A percentile compares a stretch with the other conserved stretches of the same genome.
These are phyloP conservation scores for Alternaria sp. DNA, from an alignment of 2,329 filamentous ascomycete genomes.

Conservation along the genomic window DNA sequence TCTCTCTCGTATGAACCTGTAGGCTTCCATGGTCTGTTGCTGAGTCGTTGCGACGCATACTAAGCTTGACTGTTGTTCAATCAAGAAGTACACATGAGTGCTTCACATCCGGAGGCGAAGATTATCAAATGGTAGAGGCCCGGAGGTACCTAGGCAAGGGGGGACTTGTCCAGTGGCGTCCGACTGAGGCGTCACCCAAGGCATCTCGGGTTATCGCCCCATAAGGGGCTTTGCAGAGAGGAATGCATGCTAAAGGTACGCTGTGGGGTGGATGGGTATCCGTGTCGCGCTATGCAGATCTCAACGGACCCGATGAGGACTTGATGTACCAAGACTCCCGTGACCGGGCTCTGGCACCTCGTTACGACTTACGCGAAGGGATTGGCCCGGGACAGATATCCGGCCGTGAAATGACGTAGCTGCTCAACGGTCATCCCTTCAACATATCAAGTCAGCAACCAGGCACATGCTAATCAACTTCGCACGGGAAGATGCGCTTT, in stretches of 20 bases:
- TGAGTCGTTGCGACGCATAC: conserved; percentile 23
- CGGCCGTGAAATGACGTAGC: conserved; percentile 7
- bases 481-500: background rate
- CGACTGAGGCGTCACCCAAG: background rate
- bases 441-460: background rate
- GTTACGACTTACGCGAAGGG: conserved; percentile 16
- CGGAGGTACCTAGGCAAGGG: background rate
- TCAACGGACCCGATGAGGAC: background rate
- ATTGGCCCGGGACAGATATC: background rate
- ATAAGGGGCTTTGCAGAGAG: background rate
- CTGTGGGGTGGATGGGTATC: background rate
- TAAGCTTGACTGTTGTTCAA: background rate
- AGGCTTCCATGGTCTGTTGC: conserved; percentile 9
- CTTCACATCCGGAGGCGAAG: background rate
- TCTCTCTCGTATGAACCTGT: background rate
- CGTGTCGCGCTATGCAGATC: background rate
- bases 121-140: background rate
- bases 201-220: background rate
- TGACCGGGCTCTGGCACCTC: background rate
- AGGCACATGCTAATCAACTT: background rate
- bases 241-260: background rate
- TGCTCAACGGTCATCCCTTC: background rate
- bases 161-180: background rate
- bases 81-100: background rate
- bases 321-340: background rate